Percentiles rank a stretch among this genome's conserved stretches.
phyloP scores from a whole-genome alignment of 176 grass and related monocot genomes.

The Eragrostis nindensis region DNA sequence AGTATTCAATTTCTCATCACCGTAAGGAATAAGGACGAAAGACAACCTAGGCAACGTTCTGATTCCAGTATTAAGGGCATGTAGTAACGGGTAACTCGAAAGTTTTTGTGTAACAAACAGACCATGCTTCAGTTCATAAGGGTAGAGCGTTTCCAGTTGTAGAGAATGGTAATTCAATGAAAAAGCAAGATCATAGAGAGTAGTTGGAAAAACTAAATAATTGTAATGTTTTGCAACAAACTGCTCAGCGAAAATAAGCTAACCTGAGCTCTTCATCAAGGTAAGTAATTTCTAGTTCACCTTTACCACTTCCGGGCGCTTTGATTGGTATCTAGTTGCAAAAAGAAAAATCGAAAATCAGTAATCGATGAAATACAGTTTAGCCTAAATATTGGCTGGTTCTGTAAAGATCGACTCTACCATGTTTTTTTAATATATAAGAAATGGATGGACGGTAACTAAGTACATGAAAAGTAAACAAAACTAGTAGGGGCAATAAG shows the following conservation, averaged over 20 bases:
- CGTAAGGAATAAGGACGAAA: background rate
- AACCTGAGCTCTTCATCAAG: slow-evolving; percentile 91
- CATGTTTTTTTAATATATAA: too few relatives aligned
- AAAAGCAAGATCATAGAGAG: slow-evolving; percentile 17
- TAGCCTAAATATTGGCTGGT: too few relatives aligned
- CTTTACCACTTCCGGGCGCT: slow-evolving; percentile 73
- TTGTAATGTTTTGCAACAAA: background rate
- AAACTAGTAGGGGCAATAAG: too few relatives aligned
- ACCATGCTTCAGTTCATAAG: slow-evolving; percentile 2
- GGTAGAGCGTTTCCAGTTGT: too few relatives aligned
- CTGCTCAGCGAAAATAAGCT: slow-evolving; percentile 34
- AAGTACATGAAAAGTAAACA: too few relatives aligned
- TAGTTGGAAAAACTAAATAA: background rate
- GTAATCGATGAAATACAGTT: background rate
- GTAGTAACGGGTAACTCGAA: too few relatives aligned
- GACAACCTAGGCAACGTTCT: background rate
- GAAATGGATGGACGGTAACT: too few relatives aligned
- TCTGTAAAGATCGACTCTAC: too few relatives aligned
- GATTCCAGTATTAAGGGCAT: background rate
- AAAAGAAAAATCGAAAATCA: slow-evolving; percentile 2
- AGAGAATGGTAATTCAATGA: background rate
- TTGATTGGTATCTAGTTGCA: slow-evolving; percentile 76
- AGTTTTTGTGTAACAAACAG: background rate
- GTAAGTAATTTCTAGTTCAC: slow-evolving; percentile 93
- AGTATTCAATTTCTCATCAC: slow-evolving; percentile 1